Evolutionary conservation across 192 early-diverging fungal species (phyloP), one percentile per base, ranked within the genome.

Genomic region (Chytriomyces sp.): DNA sequence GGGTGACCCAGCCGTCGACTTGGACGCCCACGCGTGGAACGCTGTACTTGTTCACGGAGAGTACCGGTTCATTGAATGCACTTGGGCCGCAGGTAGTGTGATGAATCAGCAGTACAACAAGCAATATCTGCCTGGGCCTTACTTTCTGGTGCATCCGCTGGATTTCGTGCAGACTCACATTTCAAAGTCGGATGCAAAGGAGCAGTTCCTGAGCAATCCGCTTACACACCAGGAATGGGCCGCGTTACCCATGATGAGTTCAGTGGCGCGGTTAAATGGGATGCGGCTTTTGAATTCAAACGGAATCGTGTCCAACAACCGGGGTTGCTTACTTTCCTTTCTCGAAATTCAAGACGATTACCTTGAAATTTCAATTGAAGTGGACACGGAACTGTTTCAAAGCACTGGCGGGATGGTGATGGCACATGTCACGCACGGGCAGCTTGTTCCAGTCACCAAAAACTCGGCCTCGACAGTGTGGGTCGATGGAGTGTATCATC

Each of bases 11-110:
- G 26, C 23, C 63, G 44, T 57, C 1, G 49, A 75, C 11, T 35
- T 64, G 46, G 20, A 47, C 16, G 43, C 45, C 6, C 73, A 75
- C 35, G 73, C 73, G 11, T 75, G 73, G 73, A 75, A 75, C 46
- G 28, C 64, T 18, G 63, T 75, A 9, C 28, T 35, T 20, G 48
- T 75, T 10, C 48, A 66, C 46, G 73, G 64, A 16, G 73, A 75
- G 66, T 53, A 44, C 9, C 61, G 73, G 63, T 75, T 75, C 63
- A 66, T 75, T 48, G 73, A 75, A 75, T 75, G 62, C 64, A 75
- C 73, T 28, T 75, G 73, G 73, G 73, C 73, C 6, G 73, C 73
- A 13, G 73, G 73, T 45, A 10, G 28, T 24, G 16, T 11, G 10
- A 44, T 35, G 35, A 11, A 16, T 6, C 18, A 7, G 47, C 24